Conservation (phyloP, 2,329 filamentous ascomycete species). For the Penicillium occitanis region DNA sequence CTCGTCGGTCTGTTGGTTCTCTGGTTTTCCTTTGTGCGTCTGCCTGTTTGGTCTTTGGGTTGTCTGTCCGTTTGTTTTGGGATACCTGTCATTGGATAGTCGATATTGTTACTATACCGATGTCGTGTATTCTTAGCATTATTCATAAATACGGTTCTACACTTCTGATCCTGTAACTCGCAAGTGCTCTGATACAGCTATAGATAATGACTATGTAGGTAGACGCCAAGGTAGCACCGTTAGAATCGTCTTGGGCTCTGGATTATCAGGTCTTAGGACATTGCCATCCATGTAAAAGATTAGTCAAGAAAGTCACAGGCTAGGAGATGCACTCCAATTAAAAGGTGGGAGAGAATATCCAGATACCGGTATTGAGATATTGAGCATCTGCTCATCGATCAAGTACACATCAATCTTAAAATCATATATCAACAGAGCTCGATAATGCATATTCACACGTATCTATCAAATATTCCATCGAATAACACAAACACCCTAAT, state of each 20-base stretch:
- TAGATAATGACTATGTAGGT: not conserved
- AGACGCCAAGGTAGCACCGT: not conserved
- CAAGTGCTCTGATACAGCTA: not conserved
- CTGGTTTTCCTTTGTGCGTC: not conserved
- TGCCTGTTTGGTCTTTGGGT: not conserved
- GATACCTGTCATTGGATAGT: not conserved
- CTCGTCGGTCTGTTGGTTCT: not conserved
- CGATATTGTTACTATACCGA: not conserved
- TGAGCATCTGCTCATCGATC: not conserved
- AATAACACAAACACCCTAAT: not conserved
- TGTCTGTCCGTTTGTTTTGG: not conserved
- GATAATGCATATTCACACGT: not conserved
- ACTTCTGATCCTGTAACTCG: not conserved
- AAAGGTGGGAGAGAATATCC: not conserved
- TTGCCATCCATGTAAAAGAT: not conserved
- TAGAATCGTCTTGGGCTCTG: not conserved
- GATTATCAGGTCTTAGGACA: not conserved
- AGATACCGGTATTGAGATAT: not conserved
- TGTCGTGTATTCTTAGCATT: not conserved
- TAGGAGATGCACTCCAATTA: not conserved
- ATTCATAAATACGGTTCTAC: not conserved
- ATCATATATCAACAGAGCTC: not conserved
- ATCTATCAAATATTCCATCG: not conserved
- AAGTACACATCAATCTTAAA: not conserved
- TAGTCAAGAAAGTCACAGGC: not conserved